These are phyloP conservation scores for Malus hybrid DNA, from an alignment of 331 rosid species.

Conservation along the genomic window DNA sequence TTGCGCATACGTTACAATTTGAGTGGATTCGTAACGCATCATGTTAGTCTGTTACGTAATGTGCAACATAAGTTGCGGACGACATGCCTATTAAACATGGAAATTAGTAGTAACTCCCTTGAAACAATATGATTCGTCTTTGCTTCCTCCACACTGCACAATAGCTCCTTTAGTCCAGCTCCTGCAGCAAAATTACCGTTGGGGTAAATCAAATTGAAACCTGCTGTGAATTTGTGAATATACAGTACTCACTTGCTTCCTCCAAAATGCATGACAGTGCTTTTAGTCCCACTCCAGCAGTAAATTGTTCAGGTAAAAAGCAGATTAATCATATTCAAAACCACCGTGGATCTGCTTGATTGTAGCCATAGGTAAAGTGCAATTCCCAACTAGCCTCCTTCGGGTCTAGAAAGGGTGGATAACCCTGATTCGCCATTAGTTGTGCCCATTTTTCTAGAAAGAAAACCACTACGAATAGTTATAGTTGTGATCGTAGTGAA, in stretches of 20 bases:
- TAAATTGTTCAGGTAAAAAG: not conserved
- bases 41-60: no score
- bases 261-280: not conserved
- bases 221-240: not conserved
- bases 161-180: not conserved
- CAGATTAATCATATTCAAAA: no score
- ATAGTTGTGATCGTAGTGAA: not conserved
- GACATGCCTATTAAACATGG: not conserved
- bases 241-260: not conserved
- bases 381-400: no score
- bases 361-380: no score
- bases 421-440: no score
- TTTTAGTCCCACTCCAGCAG: constrained; percentile 18
- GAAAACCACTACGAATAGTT: no score
- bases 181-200: not conserved
- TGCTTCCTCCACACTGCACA: not conserved
- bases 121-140: not conserved
- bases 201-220: not conserved
- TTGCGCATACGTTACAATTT: not conserved
- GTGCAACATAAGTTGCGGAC: not conserved
- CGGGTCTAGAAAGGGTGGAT: no score
- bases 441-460: no score
- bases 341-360: no score
- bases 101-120: not conserved
- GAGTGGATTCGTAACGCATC: not conserved